Conservation (phyloP, 2,329 filamentous ascomycete species). For the Elsinoe australis region DNA sequence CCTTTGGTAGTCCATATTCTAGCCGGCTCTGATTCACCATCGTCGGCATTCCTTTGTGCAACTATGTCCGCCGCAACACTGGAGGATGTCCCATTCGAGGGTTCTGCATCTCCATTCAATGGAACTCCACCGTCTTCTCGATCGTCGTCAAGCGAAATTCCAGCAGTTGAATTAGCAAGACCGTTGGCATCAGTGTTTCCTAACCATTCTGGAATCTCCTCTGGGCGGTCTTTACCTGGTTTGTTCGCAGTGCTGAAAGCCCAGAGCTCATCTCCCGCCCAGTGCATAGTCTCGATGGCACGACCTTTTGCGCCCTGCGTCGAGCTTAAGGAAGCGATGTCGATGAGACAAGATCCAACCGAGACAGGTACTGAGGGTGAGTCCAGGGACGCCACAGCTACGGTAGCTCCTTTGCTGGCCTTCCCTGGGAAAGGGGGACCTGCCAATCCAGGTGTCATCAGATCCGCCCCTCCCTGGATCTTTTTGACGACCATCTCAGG, state of each 20-base stretch:
- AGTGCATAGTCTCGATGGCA: slow-evolving; percentile 58
- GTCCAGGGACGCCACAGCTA: slow-evolving; percentile 55
- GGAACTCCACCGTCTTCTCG: slow-evolving; percentile 42
- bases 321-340: slow-evolving; percentile 48
- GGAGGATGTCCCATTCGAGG: slow-evolving; percentile 11
- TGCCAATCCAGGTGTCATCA: slow-evolving; percentile 61
- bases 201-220: slow-evolving; percentile 46
- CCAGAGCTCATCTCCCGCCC: slow-evolving; percentile 64
- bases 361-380: slow-evolving; percentile 54
- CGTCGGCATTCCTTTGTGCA: slow-evolving; percentile 23
- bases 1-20: slow-evolving; percentile 52
- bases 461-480: slow-evolving; percentile 55
- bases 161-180: slow-evolving; percentile 36
- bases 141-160: slow-evolving; percentile 38
- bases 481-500: slow-evolving; percentile 55
- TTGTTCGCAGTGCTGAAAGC: slow-evolving; percentile 50
- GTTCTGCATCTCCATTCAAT: slow-evolving; percentile 23
- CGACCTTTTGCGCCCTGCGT: slow-evolving; percentile 56
- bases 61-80: background rate
- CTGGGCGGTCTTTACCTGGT: slow-evolving; percentile 47
- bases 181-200: slow-evolving; percentile 29
- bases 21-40: slow-evolving; percentile 34
- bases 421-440: slow-evolving; percentile 55
- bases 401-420: slow-evolving; percentile 53
- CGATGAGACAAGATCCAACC: slow-evolving; percentile 58